Evolutionary conservation across 441 rosid species (phyloP), one percentile per base, ranked within the genome.

Genomic region (Metrosideros polymorpha): DNA sequence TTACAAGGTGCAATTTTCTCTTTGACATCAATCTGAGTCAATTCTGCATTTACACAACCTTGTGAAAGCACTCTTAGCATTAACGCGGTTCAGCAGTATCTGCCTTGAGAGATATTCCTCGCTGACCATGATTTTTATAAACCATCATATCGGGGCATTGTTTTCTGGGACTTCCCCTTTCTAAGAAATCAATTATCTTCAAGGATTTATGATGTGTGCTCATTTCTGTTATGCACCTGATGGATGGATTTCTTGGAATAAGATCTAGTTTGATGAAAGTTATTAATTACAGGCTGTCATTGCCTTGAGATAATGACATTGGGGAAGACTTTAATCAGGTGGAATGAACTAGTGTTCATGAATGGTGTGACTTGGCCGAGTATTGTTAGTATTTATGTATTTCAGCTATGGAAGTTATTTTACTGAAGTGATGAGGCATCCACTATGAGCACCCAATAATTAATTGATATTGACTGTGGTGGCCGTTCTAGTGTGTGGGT

Each of bases 1-100:
- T 88, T 94, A 88, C 89, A 98, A 98, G 99, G 99, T 96, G 85
- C 86, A 13, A 43, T 88, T 71, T 24, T n/a, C 54, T 83, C 17
- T 85, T 85, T 82, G 54, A 17, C 17, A 71, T 35, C n/a, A 71
- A 17, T 22, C 79, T 71, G 79, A 71, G 12, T 71, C 45, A 71
- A 22, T 39, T n/a, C 47, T 39, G 79, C n/a, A 3, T 10, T 71
- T 71, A 39, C 47, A 39, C 79, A 22, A 39, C 79, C 79, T 35
- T 22, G 27, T 25, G 47, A 71, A 71, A 71, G 47, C 79, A 71
- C 79, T 39, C 14, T 71, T 71, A 22, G 79, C 79, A 10, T 71
- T 71, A 22, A 42, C 79, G 39, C n/a, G 7, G 17, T 71, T 39
- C 79, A 3, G 5, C 47, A 39, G 17, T 71, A 39, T 19, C 45